Evolutionary conservation across 345 rosid genomes (phyloP), one percentile per base, ranked within the genome.

Genomic region (Bruguiera gymnorhiza): DNA sequence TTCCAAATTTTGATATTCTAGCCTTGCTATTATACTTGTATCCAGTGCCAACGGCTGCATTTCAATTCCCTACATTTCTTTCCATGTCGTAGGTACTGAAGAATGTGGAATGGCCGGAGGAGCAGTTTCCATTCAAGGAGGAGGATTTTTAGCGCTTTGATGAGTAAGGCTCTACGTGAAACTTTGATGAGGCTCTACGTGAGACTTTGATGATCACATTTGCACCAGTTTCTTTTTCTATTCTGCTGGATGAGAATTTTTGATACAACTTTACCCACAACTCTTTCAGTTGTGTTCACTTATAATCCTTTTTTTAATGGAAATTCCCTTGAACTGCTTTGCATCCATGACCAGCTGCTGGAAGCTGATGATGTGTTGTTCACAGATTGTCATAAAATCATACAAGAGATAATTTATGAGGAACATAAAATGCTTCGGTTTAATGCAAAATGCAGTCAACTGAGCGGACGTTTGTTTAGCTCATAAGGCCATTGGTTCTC

Each of bases 21-120:
- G 10, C 2, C 4, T n/a, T 32, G 36, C 7, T 32, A 6, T 32
- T 32, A 32, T 32, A 32, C 6, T 32, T 32, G 36, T 54, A 21
- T 54, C 58, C 26, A 6, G 26, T 11, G 27, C 11, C 8, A 20
- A 20, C 6, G 5, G 26, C 26, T 54, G 26, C 26, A 8, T 54
- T 54, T 54, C 58, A 21, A 21, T 54, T 37, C 43, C 50, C 26
- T 70, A 34, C 8, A 32, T 5, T 32, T 32, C 27, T 61, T 75
- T 62, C 30, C 20, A 31, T 73, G 23, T 52, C 32, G 23, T 71
- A 93, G 96, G 83, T 85, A 29, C 81, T 90, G 87, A 83, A 69
- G 82, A 88, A 90, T 63, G 89, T 85, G 58, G 85, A 86, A 15
- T 90, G 96, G 97, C 98, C 97, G 7, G 96, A 89, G 76, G 96